Percentiles rank a stretch among this genome's conserved stretches.
Conservation (phyloP, 352 stramenopile species). For the Globisporangium uncinulatum region DNA sequence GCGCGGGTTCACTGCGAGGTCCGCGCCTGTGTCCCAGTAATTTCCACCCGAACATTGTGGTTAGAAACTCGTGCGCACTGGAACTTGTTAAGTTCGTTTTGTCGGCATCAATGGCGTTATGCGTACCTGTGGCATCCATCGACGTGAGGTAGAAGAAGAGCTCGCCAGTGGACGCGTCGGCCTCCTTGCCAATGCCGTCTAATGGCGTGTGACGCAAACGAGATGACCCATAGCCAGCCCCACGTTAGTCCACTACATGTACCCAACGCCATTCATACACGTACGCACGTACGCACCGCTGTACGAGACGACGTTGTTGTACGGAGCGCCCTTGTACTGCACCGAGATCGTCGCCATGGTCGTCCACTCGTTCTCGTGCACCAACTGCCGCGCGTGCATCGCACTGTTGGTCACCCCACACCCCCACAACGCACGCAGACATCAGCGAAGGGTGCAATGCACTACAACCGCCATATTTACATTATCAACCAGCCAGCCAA, state of each 20-base stretch:
- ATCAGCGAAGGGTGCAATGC: background rate
- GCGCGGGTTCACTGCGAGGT: slow-evolving; percentile 47
- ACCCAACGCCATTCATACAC: background rate
- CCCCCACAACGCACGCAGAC: background rate
- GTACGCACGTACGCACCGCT: slow-evolving; percentile 35
- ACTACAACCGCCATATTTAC: background rate
- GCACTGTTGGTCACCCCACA: slow-evolving; percentile 14
- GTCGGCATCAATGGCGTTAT: background rate
- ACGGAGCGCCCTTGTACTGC: slow-evolving; percentile 47
- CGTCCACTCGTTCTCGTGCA: slow-evolving; percentile 60
- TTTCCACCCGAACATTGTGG: background rate
- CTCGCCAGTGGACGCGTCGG: slow-evolving; percentile 46
- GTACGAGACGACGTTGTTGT: slow-evolving; percentile 57
- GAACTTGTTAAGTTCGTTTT: no score
- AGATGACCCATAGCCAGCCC: background rate
- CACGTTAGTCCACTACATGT: background rate
- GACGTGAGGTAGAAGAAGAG: slow-evolving; percentile 70
- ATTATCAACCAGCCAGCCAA: background rate
- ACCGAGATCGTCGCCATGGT: slow-evolving; percentile 60
- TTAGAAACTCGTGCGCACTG: background rate
- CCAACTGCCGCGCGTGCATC: slow-evolving; percentile 49
- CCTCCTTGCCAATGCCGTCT: slow-evolving; percentile 43
- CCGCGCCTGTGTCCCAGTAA: slow-evolving; percentile 16
- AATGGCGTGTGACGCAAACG: slow-evolving; percentile 9
- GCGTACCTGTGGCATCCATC: slow-evolving; percentile 39